These are phyloP conservation scores for Ceratobasidium sp. DNA, from an alignment of 1,284 basidiomycete genomes.

Conservation along the genomic window DNA sequence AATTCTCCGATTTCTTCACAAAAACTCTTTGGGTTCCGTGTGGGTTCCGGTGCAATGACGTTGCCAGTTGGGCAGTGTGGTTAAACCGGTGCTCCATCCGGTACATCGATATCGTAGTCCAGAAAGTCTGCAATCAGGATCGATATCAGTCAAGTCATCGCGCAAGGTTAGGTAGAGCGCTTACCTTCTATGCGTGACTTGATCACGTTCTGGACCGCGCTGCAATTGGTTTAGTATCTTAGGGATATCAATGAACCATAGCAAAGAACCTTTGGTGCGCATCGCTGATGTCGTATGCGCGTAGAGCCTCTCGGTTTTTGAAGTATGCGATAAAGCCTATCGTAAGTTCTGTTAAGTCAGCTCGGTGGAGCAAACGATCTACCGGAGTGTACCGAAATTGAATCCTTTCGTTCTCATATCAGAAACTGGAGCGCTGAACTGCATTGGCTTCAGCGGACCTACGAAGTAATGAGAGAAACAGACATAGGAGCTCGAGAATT, in stretches of 20 bases:
- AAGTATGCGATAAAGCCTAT: constrained; percentile 7
- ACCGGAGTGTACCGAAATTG: not conserved
- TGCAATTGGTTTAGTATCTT: not conserved
- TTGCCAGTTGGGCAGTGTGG: too few relatives aligned
- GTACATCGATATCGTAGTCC: constrained; percentile 11
- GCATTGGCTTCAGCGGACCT: constrained; percentile 11
- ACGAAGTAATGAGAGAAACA: not conserved
- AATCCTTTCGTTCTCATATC: not conserved
- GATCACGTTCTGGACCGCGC: not conserved
- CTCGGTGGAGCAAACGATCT: not conserved
- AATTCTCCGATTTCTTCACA: too few relatives aligned
- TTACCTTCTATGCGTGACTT: constrained; percentile 8
- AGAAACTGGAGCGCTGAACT: not conserved
- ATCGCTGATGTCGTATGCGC: not conserved
- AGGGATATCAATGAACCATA: not conserved
- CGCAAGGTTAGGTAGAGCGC: too few relatives aligned
- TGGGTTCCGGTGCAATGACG: too few relatives aligned
- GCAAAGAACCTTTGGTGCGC: not conserved
- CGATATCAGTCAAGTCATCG: not conserved
- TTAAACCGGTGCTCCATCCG: not conserved
- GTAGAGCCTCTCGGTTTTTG: not conserved
- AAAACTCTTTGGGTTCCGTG: too few relatives aligned
- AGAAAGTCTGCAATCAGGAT: not conserved
- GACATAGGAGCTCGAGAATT: not conserved
- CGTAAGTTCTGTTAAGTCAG: not conserved